Evolutionary conservation across 441 rosid species (phyloP).

Genomic region (Gossypium gossypioides): DNA sequence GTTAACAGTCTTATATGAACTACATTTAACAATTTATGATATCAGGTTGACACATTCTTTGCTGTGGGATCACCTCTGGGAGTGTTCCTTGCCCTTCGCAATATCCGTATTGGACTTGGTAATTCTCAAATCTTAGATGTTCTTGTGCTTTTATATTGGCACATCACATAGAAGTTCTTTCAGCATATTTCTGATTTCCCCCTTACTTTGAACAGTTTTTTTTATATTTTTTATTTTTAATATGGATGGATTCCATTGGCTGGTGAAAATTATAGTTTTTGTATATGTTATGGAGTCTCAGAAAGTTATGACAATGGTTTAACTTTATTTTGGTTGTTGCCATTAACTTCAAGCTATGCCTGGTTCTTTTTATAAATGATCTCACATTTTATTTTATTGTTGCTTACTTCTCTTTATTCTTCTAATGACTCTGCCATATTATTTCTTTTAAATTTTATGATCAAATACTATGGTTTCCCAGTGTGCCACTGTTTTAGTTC

Average conservation of each 20-base stretch:
- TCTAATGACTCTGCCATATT: background rate
- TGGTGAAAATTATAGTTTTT: background rate
- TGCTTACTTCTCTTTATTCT: background rate
- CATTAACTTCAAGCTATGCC: background rate
- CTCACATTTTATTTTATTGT: background rate
- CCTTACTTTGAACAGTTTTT: background rate
- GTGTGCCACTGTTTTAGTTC: background rate
- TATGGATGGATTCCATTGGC: background rate
- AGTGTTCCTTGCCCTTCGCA: constrained; percentile 85
- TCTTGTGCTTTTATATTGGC: background rate
- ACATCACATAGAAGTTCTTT: background rate
- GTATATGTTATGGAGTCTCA: background rate
- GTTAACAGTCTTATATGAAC: background rate
- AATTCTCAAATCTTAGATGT: constrained; percentile 14
- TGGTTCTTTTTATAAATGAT: background rate
- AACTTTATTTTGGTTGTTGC: background rate
- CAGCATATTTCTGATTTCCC: background rate
- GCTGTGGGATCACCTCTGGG: constrained; percentile 99
- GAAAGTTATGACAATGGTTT: background rate
- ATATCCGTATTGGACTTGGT: constrained; percentile 82
- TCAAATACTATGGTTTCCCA: background rate
- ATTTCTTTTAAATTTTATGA: background rate
- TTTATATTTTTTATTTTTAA: background rate
- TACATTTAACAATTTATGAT: background rate
- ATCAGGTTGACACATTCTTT: constrained; percentile 89